Base-by-base conservation (phyloP, 371 early-diverging fungal species). In the Capillidium rhysosporum region DNA sequence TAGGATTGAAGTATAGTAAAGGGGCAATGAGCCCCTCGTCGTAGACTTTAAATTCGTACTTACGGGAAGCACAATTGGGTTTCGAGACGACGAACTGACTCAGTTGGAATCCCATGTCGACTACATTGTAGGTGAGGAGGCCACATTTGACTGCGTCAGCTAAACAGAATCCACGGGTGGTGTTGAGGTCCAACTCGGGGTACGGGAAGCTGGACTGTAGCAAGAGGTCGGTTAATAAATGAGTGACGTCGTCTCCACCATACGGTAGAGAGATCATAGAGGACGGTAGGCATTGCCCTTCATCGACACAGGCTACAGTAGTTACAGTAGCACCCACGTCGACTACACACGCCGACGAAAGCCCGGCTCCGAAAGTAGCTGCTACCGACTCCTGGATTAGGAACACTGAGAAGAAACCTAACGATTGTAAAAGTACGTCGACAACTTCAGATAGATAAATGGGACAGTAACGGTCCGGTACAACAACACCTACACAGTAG, bases 271-370 rank as follows among this genome's bases (percentile, higher is more conserved):
- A 54, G 7, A 74, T 62, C 46, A 72, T 57, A 7, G 85, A 82
- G 48, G 83, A 78, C 7, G 75, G 70, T 16, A 82, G 64, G 56
- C 80, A 79, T 18, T 79, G 70, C 16, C 92, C 92, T 40, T 89
- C 86, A 55, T 92, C 92, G 16, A 92, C 77, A 59, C 89, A 89
- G 0, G 79, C 65, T 12, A 89, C 69, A 48, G 73, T 82, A 14
- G 89, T 88, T 31, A 73, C 80, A 59, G 90, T 89, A 0, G 92
- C 90, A 5, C 92, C 92, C 54, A 92, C 79, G 61, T 91, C 89
- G 1, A 92, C 84, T 10, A 92, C 84, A 56, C 87, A 87, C 0
- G 88, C 88, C 9, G 74, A 71, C 0, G 88, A 82, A 3, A 86
- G 71, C 23, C 92, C 92, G 1, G 92, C 89, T 52, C 92, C 92